Base-by-base conservation (phyloP, 768 basidiomycete genomes). In the Lactarius sp. region DNA sequence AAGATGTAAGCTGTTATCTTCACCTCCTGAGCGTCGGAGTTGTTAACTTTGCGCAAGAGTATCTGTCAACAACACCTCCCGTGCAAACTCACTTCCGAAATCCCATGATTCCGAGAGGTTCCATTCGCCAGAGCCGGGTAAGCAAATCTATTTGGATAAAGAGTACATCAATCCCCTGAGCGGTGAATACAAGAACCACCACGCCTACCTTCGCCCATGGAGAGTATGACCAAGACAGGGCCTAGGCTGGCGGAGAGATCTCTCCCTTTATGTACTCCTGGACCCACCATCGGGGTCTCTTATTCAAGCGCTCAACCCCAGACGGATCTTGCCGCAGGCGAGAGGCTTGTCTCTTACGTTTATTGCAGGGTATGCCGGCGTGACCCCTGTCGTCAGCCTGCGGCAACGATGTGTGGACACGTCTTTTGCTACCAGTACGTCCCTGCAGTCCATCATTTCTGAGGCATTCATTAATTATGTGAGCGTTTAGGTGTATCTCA, bases 331-430 rank as follows among this genome's bases (percentile, higher is more conserved):
- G 31, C 34, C 2, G 54, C 53, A 10, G n/a, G 33, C 2, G 59
- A 65, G 41, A 66, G 37, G 41, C 53, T 68, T 56, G 59, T 61
- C 8, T 62, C 55, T 47, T 52, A 34, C 60, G 69, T 49, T 69
- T 70, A 84, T 52, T 85, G 83, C 60, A 78, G 85, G 33, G 71
- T 77, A 1, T 85, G 84, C 66, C 72, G 75, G 6, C 70, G 73
- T 31, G 78, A 84, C 57, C 77, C 78, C 1, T 83, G 81, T 57
- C 76, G 79, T 41, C 78, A 84, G 62, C 77, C 80, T 51, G 85
- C 82, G 2, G 84, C 80, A 22, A 85, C 82, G 4, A 80, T 83
- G 72, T 86, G 85, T 67, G 85, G 85, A 3, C 85, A 86, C 65
- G 68, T 86, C 18, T 86, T 86, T 66, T 86, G 85, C 67, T 77